Evolutionary conservation across 345 rosid species (phyloP).

Genomic region (Rhodamnia argentea): DNA sequence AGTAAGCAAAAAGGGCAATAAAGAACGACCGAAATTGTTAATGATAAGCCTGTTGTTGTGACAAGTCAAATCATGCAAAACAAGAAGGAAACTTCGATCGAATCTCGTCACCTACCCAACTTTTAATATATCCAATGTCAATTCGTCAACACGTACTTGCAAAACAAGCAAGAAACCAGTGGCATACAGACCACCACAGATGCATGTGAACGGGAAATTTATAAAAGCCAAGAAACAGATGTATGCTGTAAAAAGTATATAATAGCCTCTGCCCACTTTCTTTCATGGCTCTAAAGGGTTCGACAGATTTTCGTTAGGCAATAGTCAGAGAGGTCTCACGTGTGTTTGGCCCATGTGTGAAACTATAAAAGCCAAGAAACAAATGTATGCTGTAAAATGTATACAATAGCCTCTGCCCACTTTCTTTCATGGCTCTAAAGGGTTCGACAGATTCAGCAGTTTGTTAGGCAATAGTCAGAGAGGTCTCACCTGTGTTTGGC

Average conservation of each 20-base stretch:
- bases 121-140: too few relatives aligned
- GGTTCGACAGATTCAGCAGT: not conserved
- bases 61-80: too few relatives aligned
- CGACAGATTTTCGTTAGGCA: not conserved
- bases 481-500: not conserved
- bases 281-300: not conserved
- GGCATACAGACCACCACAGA: not conserved
- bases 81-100: too few relatives aligned
- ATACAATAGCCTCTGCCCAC: not conserved
- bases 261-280: not conserved
- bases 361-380: not conserved
- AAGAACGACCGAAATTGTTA: not conserved
- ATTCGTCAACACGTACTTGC: too few relatives aligned
- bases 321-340: not conserved
- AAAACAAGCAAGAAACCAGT: too few relatives aligned
- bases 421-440: not conserved
- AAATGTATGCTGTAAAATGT: not conserved
- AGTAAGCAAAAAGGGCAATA: not conserved
- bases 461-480: not conserved
- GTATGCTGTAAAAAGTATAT: not conserved
- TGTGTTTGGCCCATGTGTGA: not conserved
- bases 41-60: not conserved
- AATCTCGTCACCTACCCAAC: too few relatives aligned
- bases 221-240: not conserved
- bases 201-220: not conserved